A percentile compares a stretch with the other conserved stretches of the same genome.
phyloP scores from a whole-genome alignment of 1,284 basidiomycete genomes.

The Rhodotorula sp. region DNA sequence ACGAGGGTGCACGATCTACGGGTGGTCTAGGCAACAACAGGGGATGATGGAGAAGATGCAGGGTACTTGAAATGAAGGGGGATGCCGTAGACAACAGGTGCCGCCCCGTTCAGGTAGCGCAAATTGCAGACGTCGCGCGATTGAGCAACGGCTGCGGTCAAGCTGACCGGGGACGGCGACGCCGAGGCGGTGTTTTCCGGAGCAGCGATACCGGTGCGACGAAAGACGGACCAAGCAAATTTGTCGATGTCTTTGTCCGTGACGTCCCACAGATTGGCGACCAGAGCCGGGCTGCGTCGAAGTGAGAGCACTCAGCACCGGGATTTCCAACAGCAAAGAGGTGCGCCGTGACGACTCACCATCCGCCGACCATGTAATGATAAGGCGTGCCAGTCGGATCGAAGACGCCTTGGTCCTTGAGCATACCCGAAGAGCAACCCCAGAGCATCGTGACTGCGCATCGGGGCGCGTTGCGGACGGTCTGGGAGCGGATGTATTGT shows the following conservation, averaged over 20 bases:
- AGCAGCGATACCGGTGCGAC: constrained; percentile 62
- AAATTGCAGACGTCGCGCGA: constrained; percentile 81
- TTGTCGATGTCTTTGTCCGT: constrained; percentile 97
- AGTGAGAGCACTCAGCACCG: neutral
- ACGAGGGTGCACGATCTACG: neutral
- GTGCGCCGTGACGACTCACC: constrained; percentile 59
- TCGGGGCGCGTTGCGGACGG: constrained; percentile 70
- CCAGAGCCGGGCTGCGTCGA: constrained; percentile 71
- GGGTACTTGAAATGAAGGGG: constrained; percentile 55
- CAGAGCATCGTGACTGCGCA: constrained; percentile 96
- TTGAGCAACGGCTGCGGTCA: constrained; percentile 75
- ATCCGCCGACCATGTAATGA: constrained; percentile 93
- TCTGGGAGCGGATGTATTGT: constrained; percentile 85
- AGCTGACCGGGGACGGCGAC: neutral
- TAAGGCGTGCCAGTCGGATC: constrained; percentile 88
- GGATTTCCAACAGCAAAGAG: neutral
- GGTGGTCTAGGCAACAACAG: neutral
- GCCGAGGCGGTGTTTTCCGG: neutral
- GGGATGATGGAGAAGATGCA: neutral
- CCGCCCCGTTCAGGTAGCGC: constrained; percentile 92
- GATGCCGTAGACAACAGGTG: constrained; percentile 90
- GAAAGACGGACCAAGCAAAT: constrained; percentile 80
- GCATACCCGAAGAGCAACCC: constrained; percentile 92
- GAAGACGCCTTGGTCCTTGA: constrained; percentile 89
- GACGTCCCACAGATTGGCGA: constrained; percentile 97